Percentiles rank a stretch among this genome's conserved stretches.
phyloP scores from a whole-genome alignment of 441 rosid species.

The Gossypium laxum region DNA sequence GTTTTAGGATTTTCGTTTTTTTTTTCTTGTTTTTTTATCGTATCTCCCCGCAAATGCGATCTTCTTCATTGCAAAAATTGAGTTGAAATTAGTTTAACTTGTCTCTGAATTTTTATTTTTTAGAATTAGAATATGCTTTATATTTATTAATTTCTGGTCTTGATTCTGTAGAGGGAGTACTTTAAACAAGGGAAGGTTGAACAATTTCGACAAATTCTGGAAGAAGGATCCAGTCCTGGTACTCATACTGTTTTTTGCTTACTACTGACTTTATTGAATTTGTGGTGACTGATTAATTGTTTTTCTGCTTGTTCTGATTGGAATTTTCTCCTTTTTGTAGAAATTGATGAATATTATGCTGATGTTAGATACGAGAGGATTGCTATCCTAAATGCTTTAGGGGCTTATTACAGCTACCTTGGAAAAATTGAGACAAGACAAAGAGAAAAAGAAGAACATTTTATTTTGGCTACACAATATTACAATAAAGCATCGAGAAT shows the following conservation, averaged over 20 bases:
- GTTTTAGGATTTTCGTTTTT: neutral
- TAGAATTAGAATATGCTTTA: neutral
- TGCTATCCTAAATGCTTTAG: conserved; percentile 87
- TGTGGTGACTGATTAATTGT: neutral
- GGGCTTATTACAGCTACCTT: conserved; percentile 83
- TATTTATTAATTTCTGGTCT: neutral
- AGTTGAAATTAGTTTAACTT: neutral
- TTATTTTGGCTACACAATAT: conserved; percentile 71
- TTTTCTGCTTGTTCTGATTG: neutral
- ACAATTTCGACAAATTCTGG: conserved; percentile 85
- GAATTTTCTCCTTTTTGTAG: conserved; percentile 28
- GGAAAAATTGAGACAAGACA: conserved; percentile 83
- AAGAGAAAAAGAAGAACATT: conserved; percentile 86
- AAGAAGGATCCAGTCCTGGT: conserved; percentile 98
- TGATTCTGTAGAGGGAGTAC: conserved; percentile 68
- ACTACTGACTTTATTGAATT: neutral
- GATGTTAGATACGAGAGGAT: conserved; percentile 94
- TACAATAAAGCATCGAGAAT: conserved; percentile 92
- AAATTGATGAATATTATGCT: conserved; percentile 92
- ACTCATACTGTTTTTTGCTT: conserved; percentile 10
- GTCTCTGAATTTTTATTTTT: conserved; percentile 1
- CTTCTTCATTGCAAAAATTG: neutral
- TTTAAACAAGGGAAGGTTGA: conserved; percentile 88
- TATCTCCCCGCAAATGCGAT: neutral
- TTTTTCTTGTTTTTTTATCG: neutral